These are phyloP conservation scores for Ustilago tritici DNA, from an alignment of 1,284 basidiomycete genomes.

Conservation along the genomic window DNA sequence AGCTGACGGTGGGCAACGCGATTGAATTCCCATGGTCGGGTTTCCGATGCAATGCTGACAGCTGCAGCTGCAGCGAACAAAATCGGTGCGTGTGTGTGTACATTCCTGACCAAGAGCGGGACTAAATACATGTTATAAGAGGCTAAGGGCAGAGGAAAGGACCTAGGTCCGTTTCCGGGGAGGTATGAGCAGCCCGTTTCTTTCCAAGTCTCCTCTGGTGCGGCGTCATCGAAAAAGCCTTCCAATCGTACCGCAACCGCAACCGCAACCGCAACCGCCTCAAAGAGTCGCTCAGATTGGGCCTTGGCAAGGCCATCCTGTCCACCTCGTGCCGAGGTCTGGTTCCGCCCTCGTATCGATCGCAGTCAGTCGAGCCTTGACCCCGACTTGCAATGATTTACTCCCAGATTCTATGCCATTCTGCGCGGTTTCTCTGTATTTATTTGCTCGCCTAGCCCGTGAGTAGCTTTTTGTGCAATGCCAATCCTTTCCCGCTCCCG, in stretches of 20 bases:
- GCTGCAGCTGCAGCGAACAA: background rate
- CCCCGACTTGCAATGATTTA: background rate
- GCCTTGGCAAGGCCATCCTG: background rate
- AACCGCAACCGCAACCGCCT: background rate
- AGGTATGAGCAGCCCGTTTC: too few relatives aligned
- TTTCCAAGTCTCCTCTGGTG: too few relatives aligned
- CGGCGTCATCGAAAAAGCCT: too few relatives aligned
- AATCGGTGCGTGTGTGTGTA: too few relatives aligned
- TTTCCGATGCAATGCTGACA: slow-evolving; percentile 18
- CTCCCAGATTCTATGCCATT: background rate
- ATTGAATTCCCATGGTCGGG: slow-evolving; percentile 1
- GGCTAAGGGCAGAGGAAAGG: too few relatives aligned
- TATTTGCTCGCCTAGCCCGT: background rate
- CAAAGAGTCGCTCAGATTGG: background rate
- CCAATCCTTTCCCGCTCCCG: slow-evolving; percentile 9
- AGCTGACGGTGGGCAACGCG: background rate
- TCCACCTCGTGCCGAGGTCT: slow-evolving; percentile 1
- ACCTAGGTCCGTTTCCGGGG: too few relatives aligned
- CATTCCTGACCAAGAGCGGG: too few relatives aligned
- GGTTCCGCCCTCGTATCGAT: slow-evolving; percentile 12
- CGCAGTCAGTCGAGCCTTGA: background rate
- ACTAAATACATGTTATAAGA: too few relatives aligned
- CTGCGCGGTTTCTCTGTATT: background rate
- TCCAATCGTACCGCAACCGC: background rate
- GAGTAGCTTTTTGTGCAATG: background rate